Conservation (phyloP, 768 basidiomycete species). For the Chalciporus piperatus region DNA sequence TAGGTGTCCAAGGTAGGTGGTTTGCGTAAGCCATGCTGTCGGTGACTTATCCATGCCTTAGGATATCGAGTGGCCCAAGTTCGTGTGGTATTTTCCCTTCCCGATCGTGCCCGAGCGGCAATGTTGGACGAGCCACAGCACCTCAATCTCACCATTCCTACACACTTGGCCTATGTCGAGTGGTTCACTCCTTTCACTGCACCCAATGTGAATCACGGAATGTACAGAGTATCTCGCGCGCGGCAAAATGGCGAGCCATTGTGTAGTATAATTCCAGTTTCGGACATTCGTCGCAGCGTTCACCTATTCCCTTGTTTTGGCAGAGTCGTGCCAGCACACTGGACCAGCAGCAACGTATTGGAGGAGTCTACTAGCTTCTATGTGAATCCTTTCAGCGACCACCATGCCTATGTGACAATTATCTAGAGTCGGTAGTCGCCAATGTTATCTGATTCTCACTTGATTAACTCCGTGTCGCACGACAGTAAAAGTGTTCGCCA, state of each 20-base stretch:
- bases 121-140: neutral
- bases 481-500: too few species aligned
- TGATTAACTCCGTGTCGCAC: too few species aligned
- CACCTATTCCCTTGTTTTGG: constrained; percentile 32
- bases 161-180: constrained; percentile 4
- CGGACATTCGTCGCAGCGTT: too few species aligned
- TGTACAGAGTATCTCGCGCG: constrained; percentile 25
- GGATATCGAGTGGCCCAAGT: constrained; percentile 10
- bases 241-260: too few species aligned
- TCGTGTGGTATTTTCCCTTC: constrained; percentile 4
- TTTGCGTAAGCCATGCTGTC: neutral
- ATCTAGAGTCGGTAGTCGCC: too few species aligned
- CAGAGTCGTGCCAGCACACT: constrained; percentile 23
- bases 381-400: constrained; percentile 30
- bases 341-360: constrained; percentile 33
- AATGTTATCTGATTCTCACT: too few species aligned
- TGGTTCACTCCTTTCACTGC: neutral
- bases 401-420: constrained; percentile 23
- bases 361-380: constrained; percentile 30
- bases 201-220: constrained; percentile 15
- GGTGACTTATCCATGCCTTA: too few species aligned
- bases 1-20: neutral
- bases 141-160: constrained; percentile 14
- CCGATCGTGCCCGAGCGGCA: too few species aligned
- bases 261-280: too few species aligned